Evolutionary conservation across 805 yeast species (phyloP).

Genomic region (Myxozyma nipponensis): DNA sequence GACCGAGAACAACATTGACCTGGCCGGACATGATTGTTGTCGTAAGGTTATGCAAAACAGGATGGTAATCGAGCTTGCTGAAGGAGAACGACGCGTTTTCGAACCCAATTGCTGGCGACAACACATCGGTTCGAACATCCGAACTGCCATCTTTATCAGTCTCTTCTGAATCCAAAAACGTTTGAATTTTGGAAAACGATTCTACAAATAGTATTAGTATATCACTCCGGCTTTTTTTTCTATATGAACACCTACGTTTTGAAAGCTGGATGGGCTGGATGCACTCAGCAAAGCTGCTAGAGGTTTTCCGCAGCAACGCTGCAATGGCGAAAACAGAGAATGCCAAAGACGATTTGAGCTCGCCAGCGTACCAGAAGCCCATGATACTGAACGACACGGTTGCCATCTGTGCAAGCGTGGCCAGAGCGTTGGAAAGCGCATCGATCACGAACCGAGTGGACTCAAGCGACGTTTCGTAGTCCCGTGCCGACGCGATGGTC

Average conservation of each 20-base stretch:
- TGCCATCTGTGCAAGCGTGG: conserved; percentile 78
- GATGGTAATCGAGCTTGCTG: conserved; percentile 63
- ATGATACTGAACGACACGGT: conserved; percentile 72
- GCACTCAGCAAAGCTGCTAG: conserved; percentile 89
- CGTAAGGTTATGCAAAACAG: conserved; percentile 58
- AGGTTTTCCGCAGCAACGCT: conserved; percentile 75
- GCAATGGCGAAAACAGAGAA: conserved; percentile 88
- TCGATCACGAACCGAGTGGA: conserved; percentile 59
- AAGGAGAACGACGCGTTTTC: conserved; percentile 73
- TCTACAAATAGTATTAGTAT: no score
- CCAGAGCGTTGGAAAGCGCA: conserved; percentile 62
- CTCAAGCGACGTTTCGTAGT: conserved; percentile 62
- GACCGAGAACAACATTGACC: conserved; percentile 85
- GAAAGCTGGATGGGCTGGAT: conserved; percentile 80
- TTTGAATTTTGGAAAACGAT: conserved; percentile 80
- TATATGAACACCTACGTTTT: conserved; percentile 45
- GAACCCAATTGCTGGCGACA: conserved; percentile 69
- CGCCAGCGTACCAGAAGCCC: conserved; percentile 41
- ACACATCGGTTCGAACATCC: conserved; percentile 47
- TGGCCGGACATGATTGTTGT: conserved; percentile 70
- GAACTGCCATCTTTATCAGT: conserved; percentile 83
- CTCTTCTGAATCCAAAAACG: conserved; percentile 77
- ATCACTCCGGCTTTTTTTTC: no score
- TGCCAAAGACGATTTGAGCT: conserved; percentile 85
- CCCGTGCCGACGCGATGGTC: conserved; percentile 65